Conservation (phyloP, 2,329 filamentous ascomycete species). For the Ceratocystis variospora region DNA sequence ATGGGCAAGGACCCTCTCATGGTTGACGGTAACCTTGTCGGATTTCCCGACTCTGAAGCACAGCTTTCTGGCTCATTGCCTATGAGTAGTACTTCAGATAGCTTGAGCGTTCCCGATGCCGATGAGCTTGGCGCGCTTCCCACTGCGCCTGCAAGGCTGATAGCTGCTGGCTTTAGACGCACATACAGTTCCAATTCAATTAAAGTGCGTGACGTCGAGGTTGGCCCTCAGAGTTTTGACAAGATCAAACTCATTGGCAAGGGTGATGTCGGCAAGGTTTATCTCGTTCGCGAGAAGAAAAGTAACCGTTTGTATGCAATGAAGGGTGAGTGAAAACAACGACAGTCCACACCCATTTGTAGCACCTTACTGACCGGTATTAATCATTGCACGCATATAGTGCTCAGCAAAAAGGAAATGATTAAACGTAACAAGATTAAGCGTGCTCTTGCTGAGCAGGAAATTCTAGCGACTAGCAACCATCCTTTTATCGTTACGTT, state of each 20-base stretch:
- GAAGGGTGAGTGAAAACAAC: conserved; percentile 58
- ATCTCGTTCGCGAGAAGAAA: conserved; percentile 95
- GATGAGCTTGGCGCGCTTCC: conserved; percentile 49
- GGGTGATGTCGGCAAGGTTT: conserved; percentile 96
- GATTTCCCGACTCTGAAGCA: conserved; percentile 28
- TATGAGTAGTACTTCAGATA: conserved; percentile 24
- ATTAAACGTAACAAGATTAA: conserved; percentile 99
- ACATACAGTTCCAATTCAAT: conserved; percentile 99
- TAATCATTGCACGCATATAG: conserved; percentile 34
- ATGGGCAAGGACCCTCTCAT: conserved; percentile 64
- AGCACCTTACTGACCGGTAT: conserved; percentile 25
- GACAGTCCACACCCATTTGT: neutral
- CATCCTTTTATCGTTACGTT: conserved; percentile 98
- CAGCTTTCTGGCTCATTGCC: conserved; percentile 24
- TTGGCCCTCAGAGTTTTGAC: conserved; percentile 89
- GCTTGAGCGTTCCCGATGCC: conserved; percentile 31
- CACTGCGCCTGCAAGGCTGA: conserved; percentile 47
- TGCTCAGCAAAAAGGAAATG: conserved; percentile 99
- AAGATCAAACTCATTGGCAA: conserved; percentile 99
- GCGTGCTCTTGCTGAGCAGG: conserved; percentile 89
- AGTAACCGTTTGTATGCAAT: conserved; percentile 89
- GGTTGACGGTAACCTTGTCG: conserved; percentile 37
- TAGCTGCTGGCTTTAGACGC: conserved; percentile 66
- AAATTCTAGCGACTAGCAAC: conserved; percentile 95
- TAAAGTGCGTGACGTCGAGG: conserved; percentile 94